Conservation (phyloP, 495 filamentous ascomycete genomes). For the Podospora comata region DNA sequence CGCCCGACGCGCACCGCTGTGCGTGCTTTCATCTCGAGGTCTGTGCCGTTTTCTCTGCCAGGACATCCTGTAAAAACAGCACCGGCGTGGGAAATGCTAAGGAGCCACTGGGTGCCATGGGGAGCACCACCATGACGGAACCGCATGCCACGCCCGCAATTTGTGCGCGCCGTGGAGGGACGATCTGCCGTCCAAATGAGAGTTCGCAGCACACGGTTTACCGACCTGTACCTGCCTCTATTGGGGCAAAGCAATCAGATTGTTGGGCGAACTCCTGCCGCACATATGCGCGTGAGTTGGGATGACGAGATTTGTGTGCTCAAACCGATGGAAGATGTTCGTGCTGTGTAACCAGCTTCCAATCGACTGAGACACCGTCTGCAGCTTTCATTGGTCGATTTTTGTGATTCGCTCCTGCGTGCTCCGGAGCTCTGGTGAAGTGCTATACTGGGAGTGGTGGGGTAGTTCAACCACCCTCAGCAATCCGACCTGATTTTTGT, state of each 20-base stretch:
- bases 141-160: conserved; percentile 2
- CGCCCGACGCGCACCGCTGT: no score
- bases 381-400: neutral
- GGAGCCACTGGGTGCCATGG: conserved; percentile 10
- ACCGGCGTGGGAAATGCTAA: conserved; percentile 1
- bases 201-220: neutral
- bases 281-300: conserved; percentile 18
- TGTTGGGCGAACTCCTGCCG: conserved; percentile 4
- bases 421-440: conserved; percentile 3
- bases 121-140: conserved; percentile 13
- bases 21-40: neutral
- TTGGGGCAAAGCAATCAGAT: neutral
- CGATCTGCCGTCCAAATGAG: neutral
- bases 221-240: neutral
- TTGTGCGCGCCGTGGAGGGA: conserved; percentile 13
- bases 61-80: neutral
- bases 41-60: neutral
- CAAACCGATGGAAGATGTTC: neutral
- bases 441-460: neutral
- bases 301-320: conserved; percentile 14
- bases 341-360: conserved; percentile 3
- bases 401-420: conserved; percentile 6
- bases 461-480: neutral
- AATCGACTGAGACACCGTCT: neutral
- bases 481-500: neutral